Base-by-base conservation (phyloP, 352 stramenopile genomes). In the Pythium aquatile region DNA sequence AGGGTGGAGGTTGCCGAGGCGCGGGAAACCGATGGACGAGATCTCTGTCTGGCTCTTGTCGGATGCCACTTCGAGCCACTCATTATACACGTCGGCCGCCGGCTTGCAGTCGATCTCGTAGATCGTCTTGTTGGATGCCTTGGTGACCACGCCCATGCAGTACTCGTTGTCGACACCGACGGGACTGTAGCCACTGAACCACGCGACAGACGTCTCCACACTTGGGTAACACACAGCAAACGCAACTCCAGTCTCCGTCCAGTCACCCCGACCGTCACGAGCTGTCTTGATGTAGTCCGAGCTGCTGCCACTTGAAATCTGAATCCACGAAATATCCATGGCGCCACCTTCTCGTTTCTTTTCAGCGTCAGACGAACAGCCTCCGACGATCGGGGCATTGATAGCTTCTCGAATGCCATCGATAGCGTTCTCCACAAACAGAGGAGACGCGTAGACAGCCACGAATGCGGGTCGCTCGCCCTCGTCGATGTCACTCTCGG, bases 121-220 rank as follows among this genome's bases (percentile, higher is more conserved):
- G 39, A 96, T 93, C 5, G 73, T 90, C 63, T 94, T 93, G 71
- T 85, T 89, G 2, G 83, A 89, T 3, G 82, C 77, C 59, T 96
- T 91, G n/a, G 87, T 94, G 16, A 96, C 85, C 0, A 80, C 88
- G 5, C 87, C 87, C 83, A 92, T 92, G 71, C 87, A 96, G 54
- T 90, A 88, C 42, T 91, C 80, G 32, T 76, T 87, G 65, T 88
- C 83, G 20, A 82, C 70, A 9, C 81, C 80, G 3, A 93, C 79
- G 5, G 87, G 83, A n/a, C 76, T 89, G 61, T 96, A 94, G 29
- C 87, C 85, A 47, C 83, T 94, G 63, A 96, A 96, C 87, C 87
- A 96, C 57, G 82, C 87, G 51, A 94, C 83, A 40, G 90, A 88
- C 29, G 85, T 94, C 64, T 96, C 87, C 49, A 96, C 87, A 56